Conservation (phyloP, 164 flowering plant genomes). For the Stephania cephalantha region DNA sequence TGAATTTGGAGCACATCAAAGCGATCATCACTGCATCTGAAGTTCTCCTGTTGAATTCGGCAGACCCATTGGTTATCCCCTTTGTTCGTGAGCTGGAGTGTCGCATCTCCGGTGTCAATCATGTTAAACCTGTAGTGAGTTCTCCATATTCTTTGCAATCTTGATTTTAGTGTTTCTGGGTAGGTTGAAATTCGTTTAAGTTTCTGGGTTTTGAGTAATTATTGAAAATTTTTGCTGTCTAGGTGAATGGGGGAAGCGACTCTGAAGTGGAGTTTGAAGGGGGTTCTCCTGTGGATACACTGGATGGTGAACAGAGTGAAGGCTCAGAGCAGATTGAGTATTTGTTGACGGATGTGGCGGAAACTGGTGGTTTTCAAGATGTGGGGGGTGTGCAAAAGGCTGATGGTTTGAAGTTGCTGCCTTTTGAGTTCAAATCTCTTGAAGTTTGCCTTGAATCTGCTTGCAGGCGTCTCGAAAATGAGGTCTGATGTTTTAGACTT, state of each 20-base stretch:
- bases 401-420: conserved; percentile 27
- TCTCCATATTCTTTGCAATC: background rate
- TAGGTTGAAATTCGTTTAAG: too few species aligned
- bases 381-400: conserved; percentile 14
- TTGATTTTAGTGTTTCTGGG: background rate
- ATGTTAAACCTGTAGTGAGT: conserved; percentile 13
- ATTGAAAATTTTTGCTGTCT: background rate
- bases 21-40: conserved; percentile 38
- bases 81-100: conserved; percentile 32
- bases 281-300: background rate
- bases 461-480: conserved; percentile 39
- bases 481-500: conserved; percentile 19
- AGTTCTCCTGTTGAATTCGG: conserved; percentile 29
- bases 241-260: conserved; percentile 17
- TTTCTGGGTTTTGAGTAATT: background rate
- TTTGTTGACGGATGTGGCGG: background rate
- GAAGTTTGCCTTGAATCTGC: conserved; percentile 48
- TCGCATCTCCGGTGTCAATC: conserved; percentile 20
- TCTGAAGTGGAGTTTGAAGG: conserved; percentile 12
- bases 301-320: background rate
- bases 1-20: conserved; percentile 40
- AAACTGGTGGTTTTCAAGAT: conserved; percentile 2
- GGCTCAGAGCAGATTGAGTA: background rate
- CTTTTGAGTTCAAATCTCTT: conserved; percentile 42
- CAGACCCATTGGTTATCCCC: conserved; percentile 28